phyloP scores from a whole-genome alignment of 441 rosid genomes.

The Pelargonium myrrhifolium region DNA sequence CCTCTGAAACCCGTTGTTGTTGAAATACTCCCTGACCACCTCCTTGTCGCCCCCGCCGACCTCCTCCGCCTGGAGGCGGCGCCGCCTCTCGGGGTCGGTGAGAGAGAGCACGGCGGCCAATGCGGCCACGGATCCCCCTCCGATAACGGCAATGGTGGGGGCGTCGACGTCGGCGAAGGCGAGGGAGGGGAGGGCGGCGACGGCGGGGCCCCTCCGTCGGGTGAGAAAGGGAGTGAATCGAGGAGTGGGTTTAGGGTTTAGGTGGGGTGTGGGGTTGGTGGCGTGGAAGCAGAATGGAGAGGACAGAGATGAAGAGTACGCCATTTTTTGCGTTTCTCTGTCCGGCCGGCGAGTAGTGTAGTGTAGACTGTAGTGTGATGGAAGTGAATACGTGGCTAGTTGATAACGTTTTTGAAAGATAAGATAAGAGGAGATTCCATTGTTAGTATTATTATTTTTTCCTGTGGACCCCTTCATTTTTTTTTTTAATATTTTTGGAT shows the following conservation, averaged over 20 bases:
- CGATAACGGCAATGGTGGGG: constrained; percentile 55
- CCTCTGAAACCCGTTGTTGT: constrained; percentile 70
- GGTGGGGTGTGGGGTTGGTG: constrained; percentile 24
- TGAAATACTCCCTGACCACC: constrained; percentile 82
- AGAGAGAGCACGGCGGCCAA: constrained; percentile 65
- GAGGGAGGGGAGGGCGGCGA: constrained; percentile 13
- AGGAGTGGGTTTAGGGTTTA: constrained; percentile 8
- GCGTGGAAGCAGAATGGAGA: constrained; percentile 25
- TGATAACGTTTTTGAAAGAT: not conserved
- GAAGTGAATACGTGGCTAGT: constrained; percentile 17
- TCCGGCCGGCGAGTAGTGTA: constrained; percentile 28
- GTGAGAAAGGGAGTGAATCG: no score
- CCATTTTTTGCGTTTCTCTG: constrained; percentile 29
- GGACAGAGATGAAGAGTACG: constrained; percentile 44
- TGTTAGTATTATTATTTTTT: no score
- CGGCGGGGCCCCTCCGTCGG: not conserved
- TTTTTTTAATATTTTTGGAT: no score
- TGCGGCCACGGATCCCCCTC: constrained; percentile 81
- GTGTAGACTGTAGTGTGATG: not conserved
- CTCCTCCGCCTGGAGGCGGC: constrained; percentile 75
- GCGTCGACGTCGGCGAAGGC: constrained; percentile 35
- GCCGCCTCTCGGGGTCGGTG: constrained; percentile 73
- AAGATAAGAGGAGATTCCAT: not conserved
- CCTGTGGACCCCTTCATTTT: no score
- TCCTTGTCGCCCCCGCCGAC: constrained; percentile 90